Percentiles rank a stretch among this genome's conserved stretches.
These are phyloP conservation scores for Diutina neorugosa DNA, from an alignment of 1,139 yeast genomes.

Conservation along the genomic window DNA sequence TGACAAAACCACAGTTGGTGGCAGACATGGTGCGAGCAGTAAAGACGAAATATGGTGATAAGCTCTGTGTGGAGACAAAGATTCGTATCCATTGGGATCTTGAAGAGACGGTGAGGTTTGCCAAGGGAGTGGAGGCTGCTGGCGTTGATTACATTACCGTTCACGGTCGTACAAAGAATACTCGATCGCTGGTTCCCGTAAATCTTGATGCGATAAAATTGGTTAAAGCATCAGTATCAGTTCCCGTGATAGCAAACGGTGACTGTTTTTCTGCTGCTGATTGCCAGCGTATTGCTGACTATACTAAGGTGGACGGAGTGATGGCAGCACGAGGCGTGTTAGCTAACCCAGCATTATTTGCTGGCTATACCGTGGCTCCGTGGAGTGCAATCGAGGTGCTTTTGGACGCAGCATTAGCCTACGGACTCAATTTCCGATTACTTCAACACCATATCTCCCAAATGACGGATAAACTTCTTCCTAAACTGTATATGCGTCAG, in stretches of 20 bases:
- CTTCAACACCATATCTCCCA: constrained; percentile 82
- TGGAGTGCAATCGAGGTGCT: constrained; percentile 85
- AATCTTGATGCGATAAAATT: constrained; percentile 69
- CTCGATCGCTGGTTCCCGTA: constrained; percentile 76
- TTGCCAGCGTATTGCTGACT: constrained; percentile 33
- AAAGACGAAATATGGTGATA: constrained; percentile 57
- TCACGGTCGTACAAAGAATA: constrained; percentile 81
- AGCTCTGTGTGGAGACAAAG: constrained; percentile 74
- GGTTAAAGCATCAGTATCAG: constrained; percentile 45
- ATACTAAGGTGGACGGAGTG: constrained; percentile 79
- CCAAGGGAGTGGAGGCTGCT: constrained; percentile 60
- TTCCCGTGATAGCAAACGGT: constrained; percentile 92
- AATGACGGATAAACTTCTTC: constrained; percentile 60
- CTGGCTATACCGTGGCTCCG: constrained; percentile 63
- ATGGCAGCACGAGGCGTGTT: constrained; percentile 92
- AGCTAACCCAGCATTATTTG: constrained; percentile 77
- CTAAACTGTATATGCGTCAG: constrained; percentile 42
- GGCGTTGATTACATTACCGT: constrained; percentile 93
- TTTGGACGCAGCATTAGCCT: constrained; percentile 65
- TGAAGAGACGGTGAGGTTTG: constrained; percentile 61
- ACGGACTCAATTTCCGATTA: constrained; percentile 75
- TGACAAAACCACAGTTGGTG: constrained; percentile 73
- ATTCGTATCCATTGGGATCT: constrained; percentile 76
- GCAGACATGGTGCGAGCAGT: constrained; percentile 77
- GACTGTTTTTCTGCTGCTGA: constrained; percentile 70